A percentile compares a stretch with the other conserved stretches of the same genome.
phyloP scores from a whole-genome alignment of 257 asterid genomes.

The Petunia axillaris region DNA sequence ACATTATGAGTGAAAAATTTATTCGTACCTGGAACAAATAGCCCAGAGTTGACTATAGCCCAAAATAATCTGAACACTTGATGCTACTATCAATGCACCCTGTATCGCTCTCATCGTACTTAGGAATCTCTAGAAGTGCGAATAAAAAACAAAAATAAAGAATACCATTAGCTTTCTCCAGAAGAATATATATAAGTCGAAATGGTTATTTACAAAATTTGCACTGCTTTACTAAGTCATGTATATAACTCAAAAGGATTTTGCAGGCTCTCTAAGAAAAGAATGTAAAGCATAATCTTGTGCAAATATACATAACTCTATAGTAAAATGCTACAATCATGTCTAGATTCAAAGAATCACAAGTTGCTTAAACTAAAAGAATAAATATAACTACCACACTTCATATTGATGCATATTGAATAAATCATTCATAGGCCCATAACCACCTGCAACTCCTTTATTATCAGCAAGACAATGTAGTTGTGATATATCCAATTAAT shows the following conservation, averaged over 20 bases:
- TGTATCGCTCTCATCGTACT: slow-evolving; percentile 88
- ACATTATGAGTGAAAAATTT: not conserved
- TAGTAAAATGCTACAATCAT: not conserved
- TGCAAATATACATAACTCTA: not conserved
- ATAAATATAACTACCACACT: not conserved
- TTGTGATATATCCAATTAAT: not conserved
- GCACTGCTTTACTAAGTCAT: not conserved
- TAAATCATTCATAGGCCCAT: not conserved
- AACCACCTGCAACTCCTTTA: not conserved
- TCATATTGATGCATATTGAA: slow-evolving; percentile 2
- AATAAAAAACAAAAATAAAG: not conserved
- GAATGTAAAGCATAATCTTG: not conserved
- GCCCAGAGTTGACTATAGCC: slow-evolving; percentile 99
- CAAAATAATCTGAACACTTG: slow-evolving; percentile 93
- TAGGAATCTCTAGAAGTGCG: slow-evolving; percentile 67
- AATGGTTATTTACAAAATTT: not conserved
- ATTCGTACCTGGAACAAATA: slow-evolving; percentile 81
- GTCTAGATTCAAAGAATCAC: not conserved
- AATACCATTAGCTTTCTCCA: not conserved
- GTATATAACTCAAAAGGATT: not conserved
- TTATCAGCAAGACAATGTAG: not conserved
- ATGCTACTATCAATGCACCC: slow-evolving; percentile 93
- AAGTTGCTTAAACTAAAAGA: not conserved
- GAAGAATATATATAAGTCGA: not conserved
- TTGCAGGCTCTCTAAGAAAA: not conserved